phyloP scores from a whole-genome alignment of 768 basidiomycete genomes.

The Mycena sanguinolenta region DNA sequence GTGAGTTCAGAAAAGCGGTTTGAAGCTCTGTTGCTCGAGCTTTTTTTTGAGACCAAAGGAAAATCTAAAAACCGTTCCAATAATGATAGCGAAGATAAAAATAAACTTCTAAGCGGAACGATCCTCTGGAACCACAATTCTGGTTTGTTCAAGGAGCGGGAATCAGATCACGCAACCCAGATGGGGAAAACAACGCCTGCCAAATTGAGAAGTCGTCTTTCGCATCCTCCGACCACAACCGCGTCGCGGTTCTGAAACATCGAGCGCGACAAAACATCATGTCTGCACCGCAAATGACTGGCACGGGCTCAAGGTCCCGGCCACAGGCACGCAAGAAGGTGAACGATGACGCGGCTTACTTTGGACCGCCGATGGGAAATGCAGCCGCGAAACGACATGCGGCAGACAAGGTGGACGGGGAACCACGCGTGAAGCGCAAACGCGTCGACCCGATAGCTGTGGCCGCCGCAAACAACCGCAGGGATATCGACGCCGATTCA shows the following conservation, averaged over 20 bases:
- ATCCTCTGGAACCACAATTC: no score
- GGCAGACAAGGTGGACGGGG: slow-evolving; percentile 77
- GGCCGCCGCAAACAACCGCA: slow-evolving; percentile 42
- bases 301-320: slow-evolving; percentile 70
- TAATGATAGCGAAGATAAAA: no score
- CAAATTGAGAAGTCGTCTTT: not conserved
- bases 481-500: slow-evolving; percentile 55
- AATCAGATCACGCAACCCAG: not conserved
- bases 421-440: slow-evolving; percentile 81
- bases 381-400: slow-evolving; percentile 75
- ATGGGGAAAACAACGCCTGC: not conserved
- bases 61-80: no score
- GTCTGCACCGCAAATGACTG: slow-evolving; percentile 48
- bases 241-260: not conserved
- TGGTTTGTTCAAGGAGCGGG: no score
- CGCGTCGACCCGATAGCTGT: slow-evolving; percentile 51
- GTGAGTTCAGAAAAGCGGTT: no score
- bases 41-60: no score
- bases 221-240: not conserved
- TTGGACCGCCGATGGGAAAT: slow-evolving; percentile 63
- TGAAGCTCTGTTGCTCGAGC: no score
- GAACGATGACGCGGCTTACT: slow-evolving; percentile 80
- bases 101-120: no score
- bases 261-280: slow-evolving; percentile 39
- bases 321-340: slow-evolving; percentile 73